Evolutionary conservation across 129 eudicot genomes (phyloP).

Genomic region (Dittrichia graveolens): DNA sequence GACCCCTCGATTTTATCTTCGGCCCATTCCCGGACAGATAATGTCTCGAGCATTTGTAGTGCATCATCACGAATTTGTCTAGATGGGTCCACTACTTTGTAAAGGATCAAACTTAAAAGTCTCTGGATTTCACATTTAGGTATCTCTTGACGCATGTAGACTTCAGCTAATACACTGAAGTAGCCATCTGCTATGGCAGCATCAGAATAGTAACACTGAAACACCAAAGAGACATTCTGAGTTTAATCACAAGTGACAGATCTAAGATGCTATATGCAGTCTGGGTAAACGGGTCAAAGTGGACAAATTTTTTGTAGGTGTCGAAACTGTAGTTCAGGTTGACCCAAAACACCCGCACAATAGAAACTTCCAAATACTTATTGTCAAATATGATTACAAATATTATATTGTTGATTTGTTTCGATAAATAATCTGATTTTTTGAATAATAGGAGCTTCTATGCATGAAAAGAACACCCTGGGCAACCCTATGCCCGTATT

Average conservation of each 20-base stretch:
- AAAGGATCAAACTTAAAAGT: constrained; percentile 84
- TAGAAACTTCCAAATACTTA: too few relatives aligned
- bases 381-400: too few relatives aligned
- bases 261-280: not conserved
- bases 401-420: too few relatives aligned
- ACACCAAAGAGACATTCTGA: not conserved
- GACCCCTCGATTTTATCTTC: constrained; percentile 87
- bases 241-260: not conserved
- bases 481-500: too few relatives aligned
- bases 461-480: too few relatives aligned
- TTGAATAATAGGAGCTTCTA: too few relatives aligned
- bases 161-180: constrained; percentile 97
- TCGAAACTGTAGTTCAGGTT: too few relatives aligned
- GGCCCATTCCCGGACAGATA: constrained; percentile 95
- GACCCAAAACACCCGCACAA: too few relatives aligned
- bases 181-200: constrained; percentile 99
- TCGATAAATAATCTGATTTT: too few relatives aligned
- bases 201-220: constrained; percentile 93
- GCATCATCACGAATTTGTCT: constrained; percentile 99
- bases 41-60: constrained; percentile 98
- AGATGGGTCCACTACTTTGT: constrained; percentile 98
- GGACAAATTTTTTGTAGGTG: too few relatives aligned
- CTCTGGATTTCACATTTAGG: constrained; percentile 98
- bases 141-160: constrained; percentile 98
- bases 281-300: too few relatives aligned